These are phyloP conservation scores for Blastobotrys indianensis DNA, from an alignment of 1,139 yeast species.

Conservation along the genomic window DNA sequence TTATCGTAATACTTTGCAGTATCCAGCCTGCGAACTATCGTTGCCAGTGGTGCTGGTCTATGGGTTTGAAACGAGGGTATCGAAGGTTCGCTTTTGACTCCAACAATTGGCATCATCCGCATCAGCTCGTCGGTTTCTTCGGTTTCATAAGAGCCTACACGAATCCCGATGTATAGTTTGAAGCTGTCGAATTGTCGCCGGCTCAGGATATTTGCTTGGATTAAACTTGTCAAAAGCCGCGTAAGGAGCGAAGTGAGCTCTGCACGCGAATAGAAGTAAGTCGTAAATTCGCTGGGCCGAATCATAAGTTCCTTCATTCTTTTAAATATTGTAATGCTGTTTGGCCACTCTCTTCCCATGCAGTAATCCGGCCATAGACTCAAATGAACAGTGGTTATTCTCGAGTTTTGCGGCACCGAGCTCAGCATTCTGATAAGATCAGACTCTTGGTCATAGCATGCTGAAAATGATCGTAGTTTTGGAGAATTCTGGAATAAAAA, in stretches of 20 bases:
- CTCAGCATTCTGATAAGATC: constrained; percentile 1
- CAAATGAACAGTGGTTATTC: background rate
- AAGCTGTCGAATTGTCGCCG: too few relatives aligned
- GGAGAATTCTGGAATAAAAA: constrained; percentile 3
- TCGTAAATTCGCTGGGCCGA: constrained; percentile 3
- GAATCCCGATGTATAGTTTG: too few relatives aligned
- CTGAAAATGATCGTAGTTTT: background rate
- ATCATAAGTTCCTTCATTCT: background rate
- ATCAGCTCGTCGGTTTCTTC: too few relatives aligned
- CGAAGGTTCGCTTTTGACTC: too few relatives aligned
- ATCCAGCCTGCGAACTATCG: too few relatives aligned
- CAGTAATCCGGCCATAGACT: constrained; percentile 5
- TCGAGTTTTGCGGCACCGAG: background rate
- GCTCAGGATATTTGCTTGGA: too few relatives aligned
- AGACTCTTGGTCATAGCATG: constrained; percentile 2
- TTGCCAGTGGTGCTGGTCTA: too few relatives aligned
- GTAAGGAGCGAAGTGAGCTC: background rate
- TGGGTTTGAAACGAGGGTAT: too few relatives aligned
- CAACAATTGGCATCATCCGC: too few relatives aligned
- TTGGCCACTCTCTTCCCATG: constrained; percentile 1
- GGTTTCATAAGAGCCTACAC: too few relatives aligned
- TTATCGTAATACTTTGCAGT: too few relatives aligned
- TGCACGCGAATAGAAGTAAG: background rate
- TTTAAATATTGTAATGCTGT: background rate
- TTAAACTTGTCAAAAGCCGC: too few relatives aligned